These are phyloP conservation scores for Fusarium palustre DNA, from an alignment of 2,329 filamentous ascomycete species.

Conservation along the genomic window DNA sequence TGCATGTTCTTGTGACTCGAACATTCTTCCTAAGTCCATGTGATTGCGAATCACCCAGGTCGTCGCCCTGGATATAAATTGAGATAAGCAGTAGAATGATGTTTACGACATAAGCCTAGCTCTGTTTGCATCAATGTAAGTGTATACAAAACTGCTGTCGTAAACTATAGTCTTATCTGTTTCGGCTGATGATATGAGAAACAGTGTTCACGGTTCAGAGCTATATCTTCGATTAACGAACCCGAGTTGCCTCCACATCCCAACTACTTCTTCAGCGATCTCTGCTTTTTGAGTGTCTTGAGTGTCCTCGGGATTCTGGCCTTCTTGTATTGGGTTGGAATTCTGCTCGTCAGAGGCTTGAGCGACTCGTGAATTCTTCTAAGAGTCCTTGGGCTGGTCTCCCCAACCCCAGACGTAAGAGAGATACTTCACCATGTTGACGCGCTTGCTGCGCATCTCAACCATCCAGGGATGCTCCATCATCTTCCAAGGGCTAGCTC, in stretches of 20 bases:
- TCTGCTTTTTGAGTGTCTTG: background rate
- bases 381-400: constrained; percentile 39
- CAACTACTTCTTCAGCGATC: constrained; percentile 4
- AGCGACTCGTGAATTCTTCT: constrained; percentile 32
- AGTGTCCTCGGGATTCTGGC: background rate
- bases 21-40: constrained; percentile 4
- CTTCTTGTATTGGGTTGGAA: constrained; percentile 15
- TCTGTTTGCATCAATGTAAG: constrained; percentile 32
- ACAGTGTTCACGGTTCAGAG: constrained; percentile 8
- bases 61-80: background rate
- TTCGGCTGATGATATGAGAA: constrained; percentile 18
- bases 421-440: constrained; percentile 97
- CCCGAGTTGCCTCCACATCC: background rate
- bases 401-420: constrained; percentile 98
- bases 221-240: background rate
- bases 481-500: constrained; percentile 98
- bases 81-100: constrained; percentile 5
- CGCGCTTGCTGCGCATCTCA: constrained; percentile 94
- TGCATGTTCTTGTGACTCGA: constrained; percentile 1
- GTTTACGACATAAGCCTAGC: constrained; percentile 38
- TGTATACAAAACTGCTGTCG: constrained; percentile 9
- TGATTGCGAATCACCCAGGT: background rate
- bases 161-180: constrained; percentile 7
- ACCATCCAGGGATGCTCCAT: constrained; percentile 99
- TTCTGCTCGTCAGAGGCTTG: constrained; percentile 28